Conservation (phyloP, 768 basidiomycete species). For the Suillus luteus region DNA sequence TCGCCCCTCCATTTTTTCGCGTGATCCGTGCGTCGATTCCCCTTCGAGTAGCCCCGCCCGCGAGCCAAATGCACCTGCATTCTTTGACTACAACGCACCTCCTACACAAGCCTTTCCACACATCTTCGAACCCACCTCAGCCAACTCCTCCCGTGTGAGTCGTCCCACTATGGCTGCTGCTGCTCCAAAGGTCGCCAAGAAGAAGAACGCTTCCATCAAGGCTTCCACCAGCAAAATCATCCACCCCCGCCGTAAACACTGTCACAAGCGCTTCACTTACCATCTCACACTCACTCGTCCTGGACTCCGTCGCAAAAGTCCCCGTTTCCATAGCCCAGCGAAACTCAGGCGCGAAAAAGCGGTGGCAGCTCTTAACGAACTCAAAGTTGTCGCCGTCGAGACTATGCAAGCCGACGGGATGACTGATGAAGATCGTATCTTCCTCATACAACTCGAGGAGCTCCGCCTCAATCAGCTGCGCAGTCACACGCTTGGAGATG, state of each 20-base stretch:
- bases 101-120: constrained; percentile 15
- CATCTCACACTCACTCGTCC: constrained; percentile 8
- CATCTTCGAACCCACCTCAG: background rate
- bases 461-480: constrained; percentile 21
- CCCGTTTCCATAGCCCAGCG: background rate
- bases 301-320: constrained; percentile 10
- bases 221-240: background rate
- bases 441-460: constrained; percentile 24
- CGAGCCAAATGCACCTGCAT: background rate
- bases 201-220: background rate
- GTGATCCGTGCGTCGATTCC: constrained; percentile 15
- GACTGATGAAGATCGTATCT: constrained; percentile 25
- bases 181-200: background rate
- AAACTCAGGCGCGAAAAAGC: constrained; percentile 9
- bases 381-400: constrained; percentile 4
- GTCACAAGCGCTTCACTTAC: constrained; percentile 23
- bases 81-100: constrained; percentile 14
- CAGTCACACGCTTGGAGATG: constrained; percentile 21
- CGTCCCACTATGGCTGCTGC: background rate
- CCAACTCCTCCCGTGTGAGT: background rate
- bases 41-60: constrained; percentile 23
- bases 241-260: constrained; percentile 18
- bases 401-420: constrained; percentile 22
- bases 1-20: background rate
- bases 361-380: constrained; percentile 7